Conservation (phyloP, 495 filamentous ascomycete species). For the Sphaerosporella brunnea region DNA sequence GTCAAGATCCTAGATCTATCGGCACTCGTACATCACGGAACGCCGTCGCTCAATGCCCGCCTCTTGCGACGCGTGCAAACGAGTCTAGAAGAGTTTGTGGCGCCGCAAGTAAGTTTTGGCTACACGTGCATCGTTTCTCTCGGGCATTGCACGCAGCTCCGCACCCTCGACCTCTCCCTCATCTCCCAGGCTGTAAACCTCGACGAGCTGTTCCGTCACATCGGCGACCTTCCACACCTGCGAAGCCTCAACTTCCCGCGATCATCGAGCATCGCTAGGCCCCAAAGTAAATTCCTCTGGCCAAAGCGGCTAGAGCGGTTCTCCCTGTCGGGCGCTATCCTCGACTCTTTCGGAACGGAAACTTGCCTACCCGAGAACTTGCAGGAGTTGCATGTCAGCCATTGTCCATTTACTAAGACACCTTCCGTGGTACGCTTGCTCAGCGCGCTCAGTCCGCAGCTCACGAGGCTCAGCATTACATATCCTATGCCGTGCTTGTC, state of each 20-base stretch:
- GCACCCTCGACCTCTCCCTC: constrained; percentile 41
- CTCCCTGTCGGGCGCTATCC: constrained; percentile 31
- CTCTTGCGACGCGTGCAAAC: constrained; percentile 42
- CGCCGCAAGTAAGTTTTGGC: constrained; percentile 47
- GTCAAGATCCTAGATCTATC: constrained; percentile 42
- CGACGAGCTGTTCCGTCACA: constrained; percentile 35
- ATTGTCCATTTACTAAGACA: constrained; percentile 25
- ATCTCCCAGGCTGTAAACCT: constrained; percentile 38
- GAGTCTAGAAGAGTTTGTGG: constrained; percentile 42
- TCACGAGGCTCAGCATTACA: constrained; percentile 21
- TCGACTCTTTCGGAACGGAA: constrained; percentile 29
- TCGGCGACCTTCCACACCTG: constrained; percentile 34
- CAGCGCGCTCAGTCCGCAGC: constrained; percentile 17
- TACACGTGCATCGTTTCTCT: constrained; percentile 47
- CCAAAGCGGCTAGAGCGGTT: constrained; percentile 32
- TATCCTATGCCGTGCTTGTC: constrained; percentile 24
- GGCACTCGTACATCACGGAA: constrained; percentile 45
- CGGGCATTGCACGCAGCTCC: constrained; percentile 41
- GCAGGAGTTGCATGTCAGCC: constrained; percentile 25
- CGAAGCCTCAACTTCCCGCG: constrained; percentile 39
- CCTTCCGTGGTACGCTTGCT: constrained; percentile 13
- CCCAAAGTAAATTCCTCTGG: constrained; percentile 27
- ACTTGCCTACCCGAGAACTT: constrained; percentile 27
- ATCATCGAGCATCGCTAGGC: constrained; percentile 28
- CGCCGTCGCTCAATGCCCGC: constrained; percentile 45